These are phyloP conservation scores for Fagus crenata DNA, from an alignment of 306 rosid genomes.

Conservation along the genomic window DNA sequence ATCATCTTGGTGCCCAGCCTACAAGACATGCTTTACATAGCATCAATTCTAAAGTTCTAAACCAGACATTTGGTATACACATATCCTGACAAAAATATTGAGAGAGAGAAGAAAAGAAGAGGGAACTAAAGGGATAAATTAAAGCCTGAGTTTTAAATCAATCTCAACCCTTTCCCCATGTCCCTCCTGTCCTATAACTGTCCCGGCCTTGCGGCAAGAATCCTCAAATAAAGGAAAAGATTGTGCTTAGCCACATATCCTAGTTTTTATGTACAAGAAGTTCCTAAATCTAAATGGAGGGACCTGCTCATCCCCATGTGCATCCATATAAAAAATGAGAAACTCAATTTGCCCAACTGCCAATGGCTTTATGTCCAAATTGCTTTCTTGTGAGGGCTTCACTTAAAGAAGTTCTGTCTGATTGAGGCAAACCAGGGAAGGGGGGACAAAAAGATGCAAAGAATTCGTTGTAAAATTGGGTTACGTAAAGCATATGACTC, in stretches of 20 bases:
- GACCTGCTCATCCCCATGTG: background rate
- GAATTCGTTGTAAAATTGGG: constrained; percentile 5
- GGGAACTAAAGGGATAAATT: background rate
- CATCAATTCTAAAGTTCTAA: background rate
- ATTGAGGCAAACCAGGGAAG: background rate
- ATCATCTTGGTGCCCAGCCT: background rate
- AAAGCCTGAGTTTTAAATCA: background rate
- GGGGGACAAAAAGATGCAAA: constrained; percentile 7
- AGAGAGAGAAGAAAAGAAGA: background rate
- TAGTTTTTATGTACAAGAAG: constrained; percentile 32
- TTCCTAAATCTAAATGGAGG: constrained; percentile 34
- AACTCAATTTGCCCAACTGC: constrained; percentile 22
- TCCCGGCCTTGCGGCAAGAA: constrained; percentile 24
- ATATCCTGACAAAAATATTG: background rate
- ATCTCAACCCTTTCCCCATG: constrained; percentile 3
- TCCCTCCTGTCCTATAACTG: background rate
- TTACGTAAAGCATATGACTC: constrained; percentile 12
- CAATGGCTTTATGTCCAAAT: constrained; percentile 36
- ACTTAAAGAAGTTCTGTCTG: background rate
- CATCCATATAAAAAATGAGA: background rate
- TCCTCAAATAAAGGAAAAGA: constrained; percentile 1
- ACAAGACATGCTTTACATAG: background rate
- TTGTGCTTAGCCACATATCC: background rate
- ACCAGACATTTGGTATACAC: background rate
- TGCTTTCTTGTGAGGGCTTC: background rate